Conservation (phyloP, 2,329 filamentous ascomycete genomes). For the Cytospora mali region DNA sequence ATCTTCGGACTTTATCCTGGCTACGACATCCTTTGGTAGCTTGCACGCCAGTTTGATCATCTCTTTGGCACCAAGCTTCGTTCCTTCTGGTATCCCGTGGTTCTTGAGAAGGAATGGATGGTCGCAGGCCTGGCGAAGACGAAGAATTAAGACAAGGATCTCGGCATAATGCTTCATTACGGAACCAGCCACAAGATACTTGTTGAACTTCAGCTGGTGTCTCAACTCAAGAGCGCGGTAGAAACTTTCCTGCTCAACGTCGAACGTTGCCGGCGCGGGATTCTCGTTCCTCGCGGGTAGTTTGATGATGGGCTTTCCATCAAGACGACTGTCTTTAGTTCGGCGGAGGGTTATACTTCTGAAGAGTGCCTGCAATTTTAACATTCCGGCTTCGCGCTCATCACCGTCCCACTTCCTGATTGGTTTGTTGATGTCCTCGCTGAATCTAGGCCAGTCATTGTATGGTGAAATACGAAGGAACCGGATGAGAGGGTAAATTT, state of each 20-base stretch:
- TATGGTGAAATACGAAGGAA: conserved; percentile 38
- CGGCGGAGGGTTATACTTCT: conserved; percentile 78
- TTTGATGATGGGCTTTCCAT: conserved; percentile 72
- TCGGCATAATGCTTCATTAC: conserved; percentile 65
- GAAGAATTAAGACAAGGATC: conserved; percentile 74
- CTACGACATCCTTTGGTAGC: conserved; percentile 28
- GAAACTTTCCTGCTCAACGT: conserved; percentile 61
- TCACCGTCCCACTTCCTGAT: conserved; percentile 15
- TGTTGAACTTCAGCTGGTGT: conserved; percentile 34
- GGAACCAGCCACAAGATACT: conserved; percentile 32
- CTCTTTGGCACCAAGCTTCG: conserved; percentile 32
- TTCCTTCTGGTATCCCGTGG: conserved; percentile 36
- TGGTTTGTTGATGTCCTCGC: conserved; percentile 38
- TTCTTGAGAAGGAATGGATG: conserved; percentile 65
- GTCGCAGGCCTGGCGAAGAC: conserved; percentile 76
- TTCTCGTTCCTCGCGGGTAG: conserved; percentile 65
- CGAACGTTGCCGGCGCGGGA: conserved; percentile 63
- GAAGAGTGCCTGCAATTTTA: conserved; percentile 59
- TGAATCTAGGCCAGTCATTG: conserved; percentile 32
- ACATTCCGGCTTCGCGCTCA: neutral
- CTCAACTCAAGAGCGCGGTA: conserved; percentile 47
- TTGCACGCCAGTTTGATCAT: conserved; percentile 35
- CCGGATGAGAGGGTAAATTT: conserved; percentile 33
- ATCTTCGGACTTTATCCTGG: conserved; percentile 13
- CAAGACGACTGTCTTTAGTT: conserved; percentile 73